A percentile compares a stretch with the other conserved stretches of the same genome.
Conservation (phyloP, 352 stramenopile genomes). For the Globisporangium emineosum region DNA sequence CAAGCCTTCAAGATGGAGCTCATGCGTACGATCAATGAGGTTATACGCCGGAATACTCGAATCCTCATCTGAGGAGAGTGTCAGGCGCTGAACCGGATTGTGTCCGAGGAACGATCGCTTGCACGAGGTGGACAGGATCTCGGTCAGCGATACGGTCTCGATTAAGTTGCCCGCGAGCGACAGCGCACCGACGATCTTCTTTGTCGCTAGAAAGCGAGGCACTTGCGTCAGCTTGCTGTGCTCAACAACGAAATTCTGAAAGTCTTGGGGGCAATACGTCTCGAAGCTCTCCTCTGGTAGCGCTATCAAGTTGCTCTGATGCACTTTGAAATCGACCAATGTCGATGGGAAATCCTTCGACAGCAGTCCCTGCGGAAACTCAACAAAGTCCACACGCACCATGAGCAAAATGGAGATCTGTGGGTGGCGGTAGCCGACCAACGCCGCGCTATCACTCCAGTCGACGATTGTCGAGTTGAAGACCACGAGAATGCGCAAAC, state of each 20-base stretch:
- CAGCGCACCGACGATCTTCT: neutral
- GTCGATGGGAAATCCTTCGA: slow-evolving; percentile 23
- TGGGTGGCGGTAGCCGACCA: neutral
- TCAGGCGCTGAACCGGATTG: neutral
- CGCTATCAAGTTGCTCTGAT: slow-evolving; percentile 12
- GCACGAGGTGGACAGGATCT: slow-evolving; percentile 4
- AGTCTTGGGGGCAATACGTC: neutral
- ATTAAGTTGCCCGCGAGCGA: slow-evolving; percentile 9
- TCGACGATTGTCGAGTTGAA: slow-evolving; percentile 14
- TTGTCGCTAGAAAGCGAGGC: neutral
- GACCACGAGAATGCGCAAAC: slow-evolving; percentile 17
- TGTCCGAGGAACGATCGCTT: neutral
- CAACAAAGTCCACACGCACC: neutral
- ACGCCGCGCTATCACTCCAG: slow-evolving; percentile 5
- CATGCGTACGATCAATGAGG: neutral
- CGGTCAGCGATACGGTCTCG: neutral
- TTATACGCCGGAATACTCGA: neutral
- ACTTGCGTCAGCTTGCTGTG: slow-evolving; percentile 3
- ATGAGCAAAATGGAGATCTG: slow-evolving; percentile 3
- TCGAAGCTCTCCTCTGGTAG: slow-evolving; percentile 8
- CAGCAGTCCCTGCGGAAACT: slow-evolving; percentile 12
- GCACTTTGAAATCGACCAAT: slow-evolving; percentile 21
- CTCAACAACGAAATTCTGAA: slow-evolving; percentile 9
- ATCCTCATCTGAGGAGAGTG: neutral
- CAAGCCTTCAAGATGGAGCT: slow-evolving; percentile 8